Conservation (phyloP, 2,329 filamentous ascomycete species). For the Aureobasidium sp. region DNA sequence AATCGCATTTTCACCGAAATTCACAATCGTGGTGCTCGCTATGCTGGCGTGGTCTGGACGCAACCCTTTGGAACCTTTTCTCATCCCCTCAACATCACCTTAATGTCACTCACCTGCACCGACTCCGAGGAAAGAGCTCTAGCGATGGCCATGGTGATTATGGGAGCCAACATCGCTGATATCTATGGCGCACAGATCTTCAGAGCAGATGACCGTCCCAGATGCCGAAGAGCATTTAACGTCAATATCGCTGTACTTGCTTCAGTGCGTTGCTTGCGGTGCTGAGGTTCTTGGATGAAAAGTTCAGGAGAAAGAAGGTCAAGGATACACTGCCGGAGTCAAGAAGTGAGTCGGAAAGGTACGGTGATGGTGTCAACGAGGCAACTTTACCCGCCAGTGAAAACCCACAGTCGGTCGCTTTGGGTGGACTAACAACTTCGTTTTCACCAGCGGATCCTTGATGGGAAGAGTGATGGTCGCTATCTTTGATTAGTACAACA, state of each 20-base stretch:
- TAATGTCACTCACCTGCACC: constrained; percentile 48
- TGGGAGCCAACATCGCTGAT: constrained; percentile 53
- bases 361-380: background rate
- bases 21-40: constrained; percentile 34
- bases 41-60: constrained; percentile 50
- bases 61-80: constrained; percentile 48
- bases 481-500: background rate
- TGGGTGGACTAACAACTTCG: background rate
- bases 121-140: constrained; percentile 51
- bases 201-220: constrained; percentile 42
- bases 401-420: background rate
- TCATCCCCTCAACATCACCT: constrained; percentile 52
- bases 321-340: background rate
- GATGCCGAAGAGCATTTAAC: constrained; percentile 44
- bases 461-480: background rate
- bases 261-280: constrained; percentile 36
- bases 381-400: background rate
- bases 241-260: constrained; percentile 38
- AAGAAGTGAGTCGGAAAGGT: background rate
- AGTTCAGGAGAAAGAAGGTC: background rate
- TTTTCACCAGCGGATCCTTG: background rate
- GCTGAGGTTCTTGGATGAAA: constrained; percentile 38
- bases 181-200: constrained; percentile 56
- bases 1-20: constrained; percentile 46
- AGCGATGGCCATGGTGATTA: constrained; percentile 54